These are phyloP conservation scores for Aspergillus brunneoviolaceus DNA, from an alignment of 2,329 filamentous ascomycete genomes.

Conservation along the genomic window DNA sequence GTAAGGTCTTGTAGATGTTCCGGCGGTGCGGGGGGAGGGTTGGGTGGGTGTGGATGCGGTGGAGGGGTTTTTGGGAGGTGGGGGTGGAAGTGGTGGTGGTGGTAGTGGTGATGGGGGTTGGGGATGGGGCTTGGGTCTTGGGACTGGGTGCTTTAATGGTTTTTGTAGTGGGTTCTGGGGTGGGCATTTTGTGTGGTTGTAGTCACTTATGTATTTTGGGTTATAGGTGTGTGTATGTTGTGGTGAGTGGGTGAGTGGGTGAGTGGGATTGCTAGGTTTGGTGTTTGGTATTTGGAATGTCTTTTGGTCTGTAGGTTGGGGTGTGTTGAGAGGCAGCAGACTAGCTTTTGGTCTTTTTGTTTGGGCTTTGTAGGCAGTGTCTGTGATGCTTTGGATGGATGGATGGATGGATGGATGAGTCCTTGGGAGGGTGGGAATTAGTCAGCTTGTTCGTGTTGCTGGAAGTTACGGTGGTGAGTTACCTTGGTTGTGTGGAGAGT, in stretches of 20 bases:
- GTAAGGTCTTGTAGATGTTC: slow-evolving; percentile 67
- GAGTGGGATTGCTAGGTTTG: too few species aligned
- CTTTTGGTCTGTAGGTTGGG: too few species aligned
- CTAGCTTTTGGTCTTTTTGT: too few species aligned
- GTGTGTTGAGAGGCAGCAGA: too few species aligned
- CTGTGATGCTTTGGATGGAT: neutral
- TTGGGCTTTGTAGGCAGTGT: too few species aligned
- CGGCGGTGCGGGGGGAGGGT: slow-evolving; percentile 52
- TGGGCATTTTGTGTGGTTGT: too few species aligned
- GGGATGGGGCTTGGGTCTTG: neutral
- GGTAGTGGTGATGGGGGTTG: neutral
- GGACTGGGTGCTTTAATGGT: too few species aligned
- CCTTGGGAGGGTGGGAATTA: neutral
- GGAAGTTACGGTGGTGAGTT: neutral
- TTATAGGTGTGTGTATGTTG: too few species aligned
- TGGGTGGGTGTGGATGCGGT: slow-evolving; percentile 31
- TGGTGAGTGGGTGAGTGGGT: too few species aligned
- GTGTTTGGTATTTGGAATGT: too few species aligned
- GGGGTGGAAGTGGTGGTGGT: neutral
- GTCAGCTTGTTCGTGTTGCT: neutral
- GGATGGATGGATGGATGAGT: neutral
- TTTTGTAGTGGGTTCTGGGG: neutral
- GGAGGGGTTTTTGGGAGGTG: neutral
- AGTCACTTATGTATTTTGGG: too few species aligned
- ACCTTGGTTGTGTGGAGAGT: neutral